Evolutionary conservation across 2,329 filamentous ascomycete species (phyloP).

Genomic region (Botrytis aclada): DNA sequence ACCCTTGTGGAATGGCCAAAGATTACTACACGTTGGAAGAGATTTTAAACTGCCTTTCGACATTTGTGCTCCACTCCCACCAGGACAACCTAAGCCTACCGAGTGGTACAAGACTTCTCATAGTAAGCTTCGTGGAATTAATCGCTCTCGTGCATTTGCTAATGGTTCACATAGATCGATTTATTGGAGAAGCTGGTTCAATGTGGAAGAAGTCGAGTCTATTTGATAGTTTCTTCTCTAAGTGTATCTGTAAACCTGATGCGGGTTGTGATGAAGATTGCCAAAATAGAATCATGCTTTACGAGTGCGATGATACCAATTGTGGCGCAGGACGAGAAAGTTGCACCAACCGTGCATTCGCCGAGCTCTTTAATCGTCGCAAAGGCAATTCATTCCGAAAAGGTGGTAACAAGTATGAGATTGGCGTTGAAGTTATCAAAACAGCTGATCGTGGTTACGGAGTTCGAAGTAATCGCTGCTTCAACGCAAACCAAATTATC

Average conservation of each 20-base stretch:
- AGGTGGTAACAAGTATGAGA: conserved; percentile 78
- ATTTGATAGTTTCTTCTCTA: conserved; percentile 69
- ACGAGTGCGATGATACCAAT: conserved; percentile 90
- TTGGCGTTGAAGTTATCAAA: conserved; percentile 93
- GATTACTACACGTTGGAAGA: conserved; percentile 66
- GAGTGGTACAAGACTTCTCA: conserved; percentile 91
- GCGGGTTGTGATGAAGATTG: conserved; percentile 85
- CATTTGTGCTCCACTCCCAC: conserved; percentile 81
- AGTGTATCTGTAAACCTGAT: conserved; percentile 74
- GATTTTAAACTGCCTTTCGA: conserved; percentile 90
- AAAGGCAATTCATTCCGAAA: conserved; percentile 42
- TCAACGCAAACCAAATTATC: conserved; percentile 88
- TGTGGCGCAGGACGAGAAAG: conserved; percentile 71
- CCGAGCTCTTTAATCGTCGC: conserved; percentile 69
- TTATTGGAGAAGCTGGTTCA: conserved; percentile 77
- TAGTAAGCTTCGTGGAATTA: conserved; percentile 55
- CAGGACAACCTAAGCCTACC: conserved; percentile 84
- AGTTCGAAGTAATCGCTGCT: conserved; percentile 84
- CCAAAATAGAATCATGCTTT: conserved; percentile 94
- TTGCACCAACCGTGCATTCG: conserved; percentile 87
- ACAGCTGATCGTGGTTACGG: conserved; percentile 86
- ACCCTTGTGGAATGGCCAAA: conserved; percentile 75
- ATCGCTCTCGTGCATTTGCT: conserved; percentile 20
- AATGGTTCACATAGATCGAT: conserved; percentile 62
- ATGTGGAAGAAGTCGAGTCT: conserved; percentile 79